Conservation (phyloP, 371 early-diverging fungal genomes). For the Rhizopus stolonifer region DNA sequence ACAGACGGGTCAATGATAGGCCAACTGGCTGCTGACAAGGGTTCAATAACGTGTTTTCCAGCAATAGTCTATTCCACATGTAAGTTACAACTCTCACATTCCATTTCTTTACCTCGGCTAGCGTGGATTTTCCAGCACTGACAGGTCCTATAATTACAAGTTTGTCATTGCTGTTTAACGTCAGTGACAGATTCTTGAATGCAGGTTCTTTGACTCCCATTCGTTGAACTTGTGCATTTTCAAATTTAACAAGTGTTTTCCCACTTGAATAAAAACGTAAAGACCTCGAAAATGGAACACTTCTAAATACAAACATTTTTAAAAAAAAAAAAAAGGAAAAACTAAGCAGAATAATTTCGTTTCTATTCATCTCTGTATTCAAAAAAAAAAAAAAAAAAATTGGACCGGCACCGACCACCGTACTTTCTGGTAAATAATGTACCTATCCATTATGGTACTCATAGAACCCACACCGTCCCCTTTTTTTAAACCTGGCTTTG, state of each 20-base stretch:
- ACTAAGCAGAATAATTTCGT: no score
- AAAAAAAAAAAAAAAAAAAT: no score
- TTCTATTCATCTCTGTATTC: no score
- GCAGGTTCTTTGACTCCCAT: conserved; percentile 38
- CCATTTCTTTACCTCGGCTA: conserved; percentile 41
- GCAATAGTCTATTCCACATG: conserved; percentile 28
- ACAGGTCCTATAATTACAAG: conserved; percentile 49
- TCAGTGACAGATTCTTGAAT: conserved; percentile 37
- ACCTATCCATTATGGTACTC: no score
- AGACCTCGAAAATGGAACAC: not conserved
- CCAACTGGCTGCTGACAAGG: conserved; percentile 36
- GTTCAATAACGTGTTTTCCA: conserved; percentile 38
- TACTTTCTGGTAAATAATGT: no score
- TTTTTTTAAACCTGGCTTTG: no score
- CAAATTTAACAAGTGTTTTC: conserved; percentile 28
- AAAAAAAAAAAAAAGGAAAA: no score
- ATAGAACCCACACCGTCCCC: no score
- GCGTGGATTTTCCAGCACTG: conserved; percentile 48
- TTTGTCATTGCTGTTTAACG: conserved; percentile 29
- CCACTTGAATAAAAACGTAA: conserved; percentile 12
- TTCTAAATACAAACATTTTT: no score
- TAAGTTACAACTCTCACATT: not conserved
- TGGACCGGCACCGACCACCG: no score
- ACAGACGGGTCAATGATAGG: conserved; percentile 29
- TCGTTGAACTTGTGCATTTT: conserved; percentile 40